These are phyloP conservation scores for Ceratocystis cacaofunesta DNA, from an alignment of 2,329 filamentous ascomycete species.

Conservation along the genomic window DNA sequence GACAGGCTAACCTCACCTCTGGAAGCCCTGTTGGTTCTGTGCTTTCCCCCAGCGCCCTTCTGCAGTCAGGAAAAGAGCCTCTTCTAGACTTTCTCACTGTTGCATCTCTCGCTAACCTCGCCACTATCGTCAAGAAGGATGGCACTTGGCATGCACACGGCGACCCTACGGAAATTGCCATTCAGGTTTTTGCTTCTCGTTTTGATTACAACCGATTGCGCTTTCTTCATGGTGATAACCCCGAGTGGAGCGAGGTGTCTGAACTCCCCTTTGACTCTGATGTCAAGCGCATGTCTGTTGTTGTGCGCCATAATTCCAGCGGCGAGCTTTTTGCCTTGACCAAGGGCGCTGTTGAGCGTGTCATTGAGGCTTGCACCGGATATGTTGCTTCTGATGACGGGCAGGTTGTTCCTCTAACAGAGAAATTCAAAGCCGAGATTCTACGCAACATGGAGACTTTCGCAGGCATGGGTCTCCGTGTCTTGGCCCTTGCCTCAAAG, in stretches of 20 bases:
- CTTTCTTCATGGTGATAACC: slow-evolving; percentile 34
- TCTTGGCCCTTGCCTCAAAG: slow-evolving; percentile 48
- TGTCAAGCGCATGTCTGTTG: slow-evolving; percentile 60
- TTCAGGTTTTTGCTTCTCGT: slow-evolving; percentile 54
- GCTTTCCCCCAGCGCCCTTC: slow-evolving; percentile 24
- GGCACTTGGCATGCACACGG: slow-evolving; percentile 44
- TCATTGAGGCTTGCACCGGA: slow-evolving; percentile 44
- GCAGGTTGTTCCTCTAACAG: slow-evolving; percentile 29
- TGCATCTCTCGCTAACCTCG: slow-evolving; percentile 42
- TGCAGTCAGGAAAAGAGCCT: slow-evolving; percentile 26
- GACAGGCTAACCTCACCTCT: slow-evolving; percentile 28
- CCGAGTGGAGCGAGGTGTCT: slow-evolving; percentile 41
- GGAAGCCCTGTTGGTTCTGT: slow-evolving; percentile 21
- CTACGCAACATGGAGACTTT: slow-evolving; percentile 50
- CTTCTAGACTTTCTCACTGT: slow-evolving; percentile 43
- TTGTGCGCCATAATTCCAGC: slow-evolving; percentile 35
- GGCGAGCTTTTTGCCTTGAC: slow-evolving; percentile 30
- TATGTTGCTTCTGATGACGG: slow-evolving; percentile 25
- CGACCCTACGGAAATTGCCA: slow-evolving; percentile 56
- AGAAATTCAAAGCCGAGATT: slow-evolving; percentile 39
- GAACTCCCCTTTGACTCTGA: slow-evolving; percentile 60
- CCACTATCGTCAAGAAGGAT: slow-evolving; percentile 31
- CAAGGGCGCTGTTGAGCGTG: slow-evolving; percentile 53
- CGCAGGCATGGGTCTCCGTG: slow-evolving; percentile 47
- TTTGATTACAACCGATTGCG: slow-evolving; percentile 45